Evolutionary conservation across 177 flowering plant genomes (phyloP).

Genomic region (Vitis hybrid): DNA sequence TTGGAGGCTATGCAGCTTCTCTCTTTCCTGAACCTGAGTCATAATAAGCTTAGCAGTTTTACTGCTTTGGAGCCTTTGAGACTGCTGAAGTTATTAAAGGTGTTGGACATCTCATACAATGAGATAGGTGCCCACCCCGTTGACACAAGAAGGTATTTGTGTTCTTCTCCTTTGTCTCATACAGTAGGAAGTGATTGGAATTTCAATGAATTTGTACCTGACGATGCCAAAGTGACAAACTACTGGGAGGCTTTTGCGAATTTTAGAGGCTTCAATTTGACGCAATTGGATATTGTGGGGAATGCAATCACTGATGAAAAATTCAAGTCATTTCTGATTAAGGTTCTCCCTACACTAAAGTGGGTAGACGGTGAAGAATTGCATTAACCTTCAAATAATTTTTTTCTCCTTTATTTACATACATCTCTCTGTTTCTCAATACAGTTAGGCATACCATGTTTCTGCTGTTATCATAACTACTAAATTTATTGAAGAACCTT

Average conservation of each 20-base stretch:
- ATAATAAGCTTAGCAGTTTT: conserved; percentile 69
- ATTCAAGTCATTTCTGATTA: conserved; percentile 41
- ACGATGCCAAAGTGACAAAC: conserved; percentile 18
- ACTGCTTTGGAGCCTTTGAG: conserved; percentile 73
- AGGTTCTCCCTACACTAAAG: conserved; percentile 52
- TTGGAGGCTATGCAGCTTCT: conserved; percentile 86
- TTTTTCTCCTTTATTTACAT: neutral
- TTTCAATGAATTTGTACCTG: conserved; percentile 22
- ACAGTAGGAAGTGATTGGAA: conserved; percentile 32
- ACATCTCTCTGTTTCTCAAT: neutral
- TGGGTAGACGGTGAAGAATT: conserved; percentile 61
- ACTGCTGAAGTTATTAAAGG: conserved; percentile 53
- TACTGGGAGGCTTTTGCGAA: conserved; percentile 65
- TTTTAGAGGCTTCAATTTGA: conserved; percentile 56
- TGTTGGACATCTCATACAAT: conserved; percentile 70
- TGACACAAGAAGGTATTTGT: conserved; percentile 76
- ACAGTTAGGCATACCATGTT: conserved; percentile 1
- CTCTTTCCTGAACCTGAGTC: conserved; percentile 60
- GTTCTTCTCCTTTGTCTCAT: conserved; percentile 73
- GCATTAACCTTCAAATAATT: conserved; percentile 9
- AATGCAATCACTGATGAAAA: conserved; percentile 54
- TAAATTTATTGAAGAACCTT: too few relatives aligned
- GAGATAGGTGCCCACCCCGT: conserved; percentile 80
- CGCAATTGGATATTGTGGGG: conserved; percentile 62
- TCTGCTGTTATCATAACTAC: neutral